phyloP scores from a whole-genome alignment of 768 basidiomycete genomes.

The Brasilioporus rufonigricans region DNA sequence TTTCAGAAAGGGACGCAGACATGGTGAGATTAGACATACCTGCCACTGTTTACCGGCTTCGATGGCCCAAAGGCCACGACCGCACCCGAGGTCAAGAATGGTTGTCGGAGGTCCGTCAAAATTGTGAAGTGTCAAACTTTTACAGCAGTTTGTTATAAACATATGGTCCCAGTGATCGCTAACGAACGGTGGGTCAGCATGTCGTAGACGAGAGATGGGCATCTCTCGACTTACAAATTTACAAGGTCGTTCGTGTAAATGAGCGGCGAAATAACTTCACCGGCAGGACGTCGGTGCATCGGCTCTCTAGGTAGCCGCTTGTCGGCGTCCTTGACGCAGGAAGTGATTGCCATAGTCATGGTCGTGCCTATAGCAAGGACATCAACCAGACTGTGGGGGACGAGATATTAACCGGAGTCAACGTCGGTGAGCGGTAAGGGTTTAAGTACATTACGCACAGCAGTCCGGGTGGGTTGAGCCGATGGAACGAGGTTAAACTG shows the following conservation, averaged over 20 bases:
- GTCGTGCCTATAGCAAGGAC: constrained; percentile 20
- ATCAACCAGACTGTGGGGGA: constrained; percentile 17
- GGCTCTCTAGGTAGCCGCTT: constrained; percentile 41
- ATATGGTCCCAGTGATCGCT: constrained; percentile 75
- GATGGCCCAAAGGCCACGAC: constrained; percentile 68
- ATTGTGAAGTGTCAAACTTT: constrained; percentile 51
- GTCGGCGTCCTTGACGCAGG: constrained; percentile 43
- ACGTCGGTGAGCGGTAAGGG: too few species aligned
- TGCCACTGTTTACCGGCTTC: constrained; percentile 67
- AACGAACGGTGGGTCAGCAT: constrained; percentile 4
- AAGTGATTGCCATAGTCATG: constrained; percentile 22
- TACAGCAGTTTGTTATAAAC: constrained; percentile 51
- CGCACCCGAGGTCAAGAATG: constrained; percentile 71
- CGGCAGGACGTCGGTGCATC: constrained; percentile 42
- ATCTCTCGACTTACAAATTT: constrained; percentile 46
- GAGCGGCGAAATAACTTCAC: constrained; percentile 57
- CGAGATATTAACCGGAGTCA: constrained; percentile 11
- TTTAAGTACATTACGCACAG: constrained; percentile 22
- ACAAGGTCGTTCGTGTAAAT: constrained; percentile 46
- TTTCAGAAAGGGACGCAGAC: neutral
- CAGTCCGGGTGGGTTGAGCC: constrained; percentile 13
- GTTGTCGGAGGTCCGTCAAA: constrained; percentile 49
- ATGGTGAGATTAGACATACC: constrained; percentile 36
- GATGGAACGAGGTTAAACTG: constrained; percentile 1
- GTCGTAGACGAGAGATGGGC: neutral